Evolutionary conservation across 371 early-diverging fungal genomes (phyloP).

Genomic region (Phascolomyces articulosus): DNA sequence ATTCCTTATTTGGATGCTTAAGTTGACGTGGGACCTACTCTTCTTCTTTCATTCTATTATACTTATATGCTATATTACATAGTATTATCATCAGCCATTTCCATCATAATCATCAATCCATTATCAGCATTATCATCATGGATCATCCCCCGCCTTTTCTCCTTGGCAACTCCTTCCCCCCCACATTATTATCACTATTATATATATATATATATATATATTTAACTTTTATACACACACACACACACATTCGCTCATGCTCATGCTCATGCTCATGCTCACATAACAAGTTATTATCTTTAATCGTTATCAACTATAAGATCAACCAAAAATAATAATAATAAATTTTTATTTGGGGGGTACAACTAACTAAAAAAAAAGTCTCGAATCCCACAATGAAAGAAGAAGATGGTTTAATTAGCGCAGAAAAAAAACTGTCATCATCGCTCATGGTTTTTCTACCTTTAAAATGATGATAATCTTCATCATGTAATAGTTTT

Average conservation of each 20-base stretch:
- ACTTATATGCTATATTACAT: too few species aligned
- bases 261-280: too few species aligned
- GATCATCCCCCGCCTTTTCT: too few species aligned
- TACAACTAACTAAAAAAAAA: not conserved
- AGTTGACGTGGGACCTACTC: constrained; percentile 1
- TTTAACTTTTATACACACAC: too few species aligned
- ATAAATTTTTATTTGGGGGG: not conserved
- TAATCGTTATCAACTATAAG: constrained; percentile 7
- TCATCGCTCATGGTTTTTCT: not conserved
- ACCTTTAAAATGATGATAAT: not conserved
- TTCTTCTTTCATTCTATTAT: not conserved
- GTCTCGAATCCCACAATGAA: not conserved
- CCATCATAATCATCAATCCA: too few species aligned
- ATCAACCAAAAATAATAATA: not conserved
- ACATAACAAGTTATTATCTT: constrained; percentile 3
- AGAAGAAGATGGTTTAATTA: constrained; percentile 5
- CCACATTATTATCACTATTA: not conserved
- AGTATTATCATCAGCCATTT: too few species aligned
- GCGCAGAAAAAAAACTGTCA: too few species aligned
- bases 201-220: too few species aligned
- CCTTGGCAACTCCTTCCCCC: not conserved
- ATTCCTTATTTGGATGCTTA: not conserved
- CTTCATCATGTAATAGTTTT: too few species aligned
- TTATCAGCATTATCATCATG: too few species aligned
- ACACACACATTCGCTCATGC: not conserved